These are phyloP conservation scores for Cornus kousa DNA, from an alignment of 148 eudicot species.

Conservation along the genomic window DNA sequence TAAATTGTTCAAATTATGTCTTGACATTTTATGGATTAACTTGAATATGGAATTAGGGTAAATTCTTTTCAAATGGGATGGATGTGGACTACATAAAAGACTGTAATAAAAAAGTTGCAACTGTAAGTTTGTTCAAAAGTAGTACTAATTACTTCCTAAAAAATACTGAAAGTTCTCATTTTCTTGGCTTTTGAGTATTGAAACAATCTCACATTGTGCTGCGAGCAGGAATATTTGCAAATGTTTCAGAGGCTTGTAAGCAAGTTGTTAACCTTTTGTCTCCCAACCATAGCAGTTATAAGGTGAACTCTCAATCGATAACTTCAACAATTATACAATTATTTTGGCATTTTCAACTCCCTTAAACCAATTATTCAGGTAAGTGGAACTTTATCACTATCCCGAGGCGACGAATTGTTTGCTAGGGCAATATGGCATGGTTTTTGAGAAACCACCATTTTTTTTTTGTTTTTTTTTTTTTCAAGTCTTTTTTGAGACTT, in stretches of 20 bases:
- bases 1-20: not conserved
- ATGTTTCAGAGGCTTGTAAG: slow-evolving; percentile 1
- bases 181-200: not conserved
- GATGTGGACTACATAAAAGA: slow-evolving; percentile 3
- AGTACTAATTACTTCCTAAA: not conserved
- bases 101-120: not conserved
- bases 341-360: not conserved
- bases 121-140: slow-evolving; percentile 2
- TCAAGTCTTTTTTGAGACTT: no score
- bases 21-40: no score
- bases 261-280: not conserved
- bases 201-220: not conserved
- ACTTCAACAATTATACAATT: not conserved
- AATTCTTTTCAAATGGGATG: slow-evolving; percentile 10
- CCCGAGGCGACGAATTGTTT: not conserved
- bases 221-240: not conserved
- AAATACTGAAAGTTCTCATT: not conserved
- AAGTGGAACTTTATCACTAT: not conserved
- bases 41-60: slow-evolving; percentile 1
- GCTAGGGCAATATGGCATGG: not conserved
- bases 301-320: not conserved
- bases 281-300: slow-evolving; percentile 1
- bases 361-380: no score
- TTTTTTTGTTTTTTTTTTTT: no score
- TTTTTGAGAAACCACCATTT: not conserved